A percentile compares a stretch with the other conserved stretches of the same genome.
Conservation (phyloP, 106 monocot species). For the Acanthochlamys bracteata region DNA sequence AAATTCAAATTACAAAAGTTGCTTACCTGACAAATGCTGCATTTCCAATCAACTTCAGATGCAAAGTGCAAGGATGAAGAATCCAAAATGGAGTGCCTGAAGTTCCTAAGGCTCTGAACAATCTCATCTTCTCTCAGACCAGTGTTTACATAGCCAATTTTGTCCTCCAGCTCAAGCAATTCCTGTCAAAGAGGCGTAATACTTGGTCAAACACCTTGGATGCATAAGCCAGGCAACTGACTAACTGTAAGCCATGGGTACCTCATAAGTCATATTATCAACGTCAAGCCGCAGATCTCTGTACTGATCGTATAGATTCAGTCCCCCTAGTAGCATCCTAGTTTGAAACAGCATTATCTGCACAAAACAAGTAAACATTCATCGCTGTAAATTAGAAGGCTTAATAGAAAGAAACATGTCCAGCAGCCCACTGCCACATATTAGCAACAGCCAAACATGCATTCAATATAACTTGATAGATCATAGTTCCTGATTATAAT, state of each 20-base stretch:
- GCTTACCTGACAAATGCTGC: conserved; percentile 89
- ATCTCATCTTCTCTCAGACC: conserved; percentile 95
- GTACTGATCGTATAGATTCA: conserved; percentile 50
- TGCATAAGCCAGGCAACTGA: background rate
- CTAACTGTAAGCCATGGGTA: conserved; percentile 1
- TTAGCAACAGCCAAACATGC: too few species aligned
- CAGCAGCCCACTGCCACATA: background rate
- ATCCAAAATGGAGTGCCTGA: conserved; percentile 37
- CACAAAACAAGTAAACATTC: background rate
- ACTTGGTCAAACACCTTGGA: background rate
- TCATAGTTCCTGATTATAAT: too few species aligned
- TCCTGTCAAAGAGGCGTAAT: conserved; percentile 34
- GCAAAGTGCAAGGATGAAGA: conserved; percentile 21
- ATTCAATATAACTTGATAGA: too few species aligned
- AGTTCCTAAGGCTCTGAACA: conserved; percentile 37
- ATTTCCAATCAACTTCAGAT: conserved; percentile 55
- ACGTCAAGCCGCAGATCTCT: conserved; percentile 92
- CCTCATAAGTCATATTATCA: conserved; percentile 94
- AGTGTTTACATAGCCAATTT: conserved; percentile 85
- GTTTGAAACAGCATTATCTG: conserved; percentile 87
- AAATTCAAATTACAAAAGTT: background rate
- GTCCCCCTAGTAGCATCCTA: conserved; percentile 56
- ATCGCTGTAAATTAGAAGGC: background rate
- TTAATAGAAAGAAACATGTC: background rate
- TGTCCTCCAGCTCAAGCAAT: conserved; percentile 84